Evolutionary conservation across 23 red algal species (phyloP).

Genomic region (Agarophyton chilense): DNA sequence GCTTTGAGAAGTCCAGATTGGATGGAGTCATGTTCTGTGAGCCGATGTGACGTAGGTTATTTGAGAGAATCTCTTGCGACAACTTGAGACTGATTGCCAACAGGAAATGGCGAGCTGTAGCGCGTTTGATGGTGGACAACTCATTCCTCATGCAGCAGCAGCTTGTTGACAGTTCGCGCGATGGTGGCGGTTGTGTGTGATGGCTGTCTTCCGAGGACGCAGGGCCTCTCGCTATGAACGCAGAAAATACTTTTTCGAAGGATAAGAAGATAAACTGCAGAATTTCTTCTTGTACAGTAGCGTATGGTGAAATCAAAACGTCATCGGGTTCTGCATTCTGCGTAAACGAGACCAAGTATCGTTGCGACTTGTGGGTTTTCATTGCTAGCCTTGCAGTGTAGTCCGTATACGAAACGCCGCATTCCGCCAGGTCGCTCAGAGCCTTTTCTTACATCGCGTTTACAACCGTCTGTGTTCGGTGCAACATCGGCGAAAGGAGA

Average conservation of each 20-base stretch:
- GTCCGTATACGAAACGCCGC: too few relatives aligned
- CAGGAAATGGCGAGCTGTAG: neutral
- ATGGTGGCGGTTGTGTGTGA: neutral
- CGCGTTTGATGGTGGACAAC: neutral
- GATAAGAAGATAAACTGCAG: neutral
- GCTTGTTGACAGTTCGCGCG: neutral
- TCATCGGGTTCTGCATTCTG: neutral
- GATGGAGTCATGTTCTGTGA: neutral
- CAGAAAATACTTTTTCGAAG: neutral
- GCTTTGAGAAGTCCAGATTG: neutral
- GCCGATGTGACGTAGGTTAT: neutral
- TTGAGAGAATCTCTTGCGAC: neutral
- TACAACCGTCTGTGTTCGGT: too few relatives aligned
- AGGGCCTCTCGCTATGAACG: neutral
- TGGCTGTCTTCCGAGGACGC: neutral
- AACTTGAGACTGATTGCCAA: neutral
- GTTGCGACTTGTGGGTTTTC: too few relatives aligned
- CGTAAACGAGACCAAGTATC: too few relatives aligned
- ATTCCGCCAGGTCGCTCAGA: too few relatives aligned
- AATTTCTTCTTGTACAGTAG: neutral
- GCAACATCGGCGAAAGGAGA: too few relatives aligned
- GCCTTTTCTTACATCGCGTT: too few relatives aligned
- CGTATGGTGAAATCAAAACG: neutral
- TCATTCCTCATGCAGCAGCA: neutral
- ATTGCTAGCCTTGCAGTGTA: too few relatives aligned